Conservation (phyloP, 768 basidiomycete genomes). For the Hygrocybe coccinea region DNA sequence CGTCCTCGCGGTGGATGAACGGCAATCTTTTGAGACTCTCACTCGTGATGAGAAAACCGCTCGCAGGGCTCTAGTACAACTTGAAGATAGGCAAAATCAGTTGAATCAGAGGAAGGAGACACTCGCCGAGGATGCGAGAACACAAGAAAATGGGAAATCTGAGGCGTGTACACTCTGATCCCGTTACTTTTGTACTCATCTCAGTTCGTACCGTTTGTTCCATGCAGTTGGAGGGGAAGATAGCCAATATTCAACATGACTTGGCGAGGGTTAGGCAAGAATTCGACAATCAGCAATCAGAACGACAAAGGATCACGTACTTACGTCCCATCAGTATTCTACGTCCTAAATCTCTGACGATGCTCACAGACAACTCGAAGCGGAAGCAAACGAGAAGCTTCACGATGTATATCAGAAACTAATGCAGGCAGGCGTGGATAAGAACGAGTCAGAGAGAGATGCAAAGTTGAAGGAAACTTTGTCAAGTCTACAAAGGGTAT, state of each 20-base stretch:
- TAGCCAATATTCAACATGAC: constrained; percentile 52
- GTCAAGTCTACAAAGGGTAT: constrained; percentile 76
- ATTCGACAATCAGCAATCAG: constrained; percentile 79
- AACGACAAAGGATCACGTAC: constrained; percentile 73
- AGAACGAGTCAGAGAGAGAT: constrained; percentile 81
- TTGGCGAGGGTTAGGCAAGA: constrained; percentile 68
- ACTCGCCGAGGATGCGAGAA: constrained; percentile 48
- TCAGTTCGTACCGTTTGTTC: background rate
- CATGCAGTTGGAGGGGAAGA: constrained; percentile 55
- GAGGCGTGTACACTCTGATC: constrained; percentile 21
- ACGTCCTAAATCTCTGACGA: background rate
- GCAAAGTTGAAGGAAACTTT: constrained; percentile 81
- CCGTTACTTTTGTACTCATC: background rate
- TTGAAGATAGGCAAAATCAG: constrained; percentile 66
- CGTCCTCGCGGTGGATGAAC: constrained; percentile 76
- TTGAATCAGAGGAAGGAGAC: constrained; percentile 54
- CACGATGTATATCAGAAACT: constrained; percentile 77
- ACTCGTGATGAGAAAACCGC: constrained; percentile 78
- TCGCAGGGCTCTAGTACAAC: constrained; percentile 55
- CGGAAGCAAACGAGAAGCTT: constrained; percentile 89
- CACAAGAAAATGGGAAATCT: constrained; percentile 46
- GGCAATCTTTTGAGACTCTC: constrained; percentile 78
- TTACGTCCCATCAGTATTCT: constrained; percentile 20
- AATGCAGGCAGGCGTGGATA: constrained; percentile 85
- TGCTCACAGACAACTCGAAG: constrained; percentile 70